A percentile compares a stretch with the other conserved stretches of the same genome.
Conservation (phyloP, 192 early-diverging fungal species). For the Diversispora epigaea region DNA sequence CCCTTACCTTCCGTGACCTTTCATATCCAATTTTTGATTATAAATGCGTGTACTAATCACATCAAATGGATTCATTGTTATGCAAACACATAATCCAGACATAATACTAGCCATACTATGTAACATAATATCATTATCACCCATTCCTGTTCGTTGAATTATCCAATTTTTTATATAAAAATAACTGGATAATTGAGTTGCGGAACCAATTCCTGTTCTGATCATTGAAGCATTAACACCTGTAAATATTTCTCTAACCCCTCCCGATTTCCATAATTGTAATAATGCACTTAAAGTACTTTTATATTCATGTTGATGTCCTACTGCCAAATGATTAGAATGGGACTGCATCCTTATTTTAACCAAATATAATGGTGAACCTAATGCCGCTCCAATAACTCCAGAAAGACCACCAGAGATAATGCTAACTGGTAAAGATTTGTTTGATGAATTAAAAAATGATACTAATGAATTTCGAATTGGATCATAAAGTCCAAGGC, state of each 20-base stretch:
- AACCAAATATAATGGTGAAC: constrained; percentile 86
- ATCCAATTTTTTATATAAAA: constrained; percentile 74
- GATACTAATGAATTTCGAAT: constrained; percentile 58
- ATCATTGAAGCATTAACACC: constrained; percentile 88
- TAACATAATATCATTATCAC: constrained; percentile 57
- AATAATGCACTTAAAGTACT: constrained; percentile 64
- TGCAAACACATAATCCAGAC: constrained; percentile 82
- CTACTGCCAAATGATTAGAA: constrained; percentile 71
- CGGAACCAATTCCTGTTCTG: constrained; percentile 82
- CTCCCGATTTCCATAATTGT: constrained; percentile 68
- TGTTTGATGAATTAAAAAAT: constrained; percentile 40
- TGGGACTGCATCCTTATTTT: constrained; percentile 86
- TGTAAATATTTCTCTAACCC: constrained; percentile 79
- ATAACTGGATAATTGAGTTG: constrained; percentile 89
- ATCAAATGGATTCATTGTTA: constrained; percentile 97
- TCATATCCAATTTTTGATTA: constrained; percentile 61
- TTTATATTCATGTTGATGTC: constrained; percentile 82
- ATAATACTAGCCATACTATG: constrained; percentile 78
- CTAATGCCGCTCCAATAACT: constrained; percentile 75
- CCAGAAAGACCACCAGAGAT: constrained; percentile 76
- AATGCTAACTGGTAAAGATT: constrained; percentile 59
- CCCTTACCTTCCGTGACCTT: constrained; percentile 27
- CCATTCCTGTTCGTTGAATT: constrained; percentile 53
- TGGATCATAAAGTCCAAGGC: constrained; percentile 91
- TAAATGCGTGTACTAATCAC: constrained; percentile 94